A percentile compares a stretch with the other conserved stretches of the same genome.
Conservation (phyloP, 208 protist species). For the Trypanosoma scelopori region DNA sequence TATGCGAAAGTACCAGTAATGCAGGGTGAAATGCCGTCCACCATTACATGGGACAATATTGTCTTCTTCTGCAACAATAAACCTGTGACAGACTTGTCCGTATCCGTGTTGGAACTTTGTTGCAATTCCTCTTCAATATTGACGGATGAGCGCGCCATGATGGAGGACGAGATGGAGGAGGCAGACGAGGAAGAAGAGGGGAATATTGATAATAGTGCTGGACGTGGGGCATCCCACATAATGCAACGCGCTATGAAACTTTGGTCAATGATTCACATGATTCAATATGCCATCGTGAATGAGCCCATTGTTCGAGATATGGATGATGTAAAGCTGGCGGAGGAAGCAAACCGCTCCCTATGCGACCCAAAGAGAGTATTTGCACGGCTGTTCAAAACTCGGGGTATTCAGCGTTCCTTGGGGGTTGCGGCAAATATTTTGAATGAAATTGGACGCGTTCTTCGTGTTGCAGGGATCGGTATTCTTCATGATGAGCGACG, state of each 20-base stretch:
- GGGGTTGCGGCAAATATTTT: constrained; percentile 15
- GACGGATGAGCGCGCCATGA: background rate
- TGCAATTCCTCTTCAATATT: background rate
- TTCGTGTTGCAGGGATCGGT: background rate
- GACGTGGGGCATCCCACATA: background rate
- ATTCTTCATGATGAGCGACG: constrained; percentile 36
- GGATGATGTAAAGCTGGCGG: background rate
- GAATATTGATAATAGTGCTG: background rate
- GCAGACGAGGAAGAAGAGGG: background rate
- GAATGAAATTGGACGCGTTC: constrained; percentile 12
- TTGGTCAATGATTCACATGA: constrained; percentile 45
- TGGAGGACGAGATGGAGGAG: background rate
- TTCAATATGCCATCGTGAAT: constrained; percentile 49
- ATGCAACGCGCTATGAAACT: constrained; percentile 36
- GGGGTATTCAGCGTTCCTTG: constrained; percentile 4
- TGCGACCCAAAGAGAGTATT: constrained; percentile 18
- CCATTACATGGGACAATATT: constrained; percentile 24
- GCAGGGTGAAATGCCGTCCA: background rate
- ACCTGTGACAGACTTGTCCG: constrained; percentile 22
- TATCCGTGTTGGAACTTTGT: constrained; percentile 22
- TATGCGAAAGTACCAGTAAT: constrained; percentile 2
- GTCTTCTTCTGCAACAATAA: constrained; percentile 27
- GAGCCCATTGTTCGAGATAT: constrained; percentile 28
- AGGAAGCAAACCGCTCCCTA: background rate
- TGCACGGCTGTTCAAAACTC: constrained; percentile 1